These are phyloP conservation scores for Avena atlantica DNA, from an alignment of 176 grass and related monocot genomes.

Conservation along the genomic window DNA sequence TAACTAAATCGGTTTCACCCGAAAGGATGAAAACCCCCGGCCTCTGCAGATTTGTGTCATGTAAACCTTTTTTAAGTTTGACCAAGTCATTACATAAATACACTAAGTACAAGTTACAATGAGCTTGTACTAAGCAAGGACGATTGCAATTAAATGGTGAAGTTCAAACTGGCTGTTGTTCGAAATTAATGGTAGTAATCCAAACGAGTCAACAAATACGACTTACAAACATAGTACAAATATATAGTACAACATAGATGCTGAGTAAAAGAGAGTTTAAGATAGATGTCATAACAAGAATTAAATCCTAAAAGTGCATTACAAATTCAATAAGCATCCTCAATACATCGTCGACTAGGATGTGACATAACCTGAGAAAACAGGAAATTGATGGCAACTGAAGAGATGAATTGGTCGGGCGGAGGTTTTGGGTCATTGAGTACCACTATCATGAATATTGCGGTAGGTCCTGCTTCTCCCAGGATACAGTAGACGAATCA, in stretches of 20 bases:
- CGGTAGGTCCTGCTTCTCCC: background rate
- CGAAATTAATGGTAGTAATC: background rate
- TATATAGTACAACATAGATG: background rate
- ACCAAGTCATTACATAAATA: too few relatives aligned
- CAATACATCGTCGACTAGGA: slow-evolving; percentile 12
- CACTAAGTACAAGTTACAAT: background rate
- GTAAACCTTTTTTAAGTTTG: too few relatives aligned
- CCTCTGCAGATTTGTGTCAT: too few relatives aligned
- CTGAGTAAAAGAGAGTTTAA: slow-evolving; percentile 24
- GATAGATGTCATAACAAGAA: slow-evolving; percentile 19
- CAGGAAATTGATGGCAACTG: slow-evolving; percentile 24
- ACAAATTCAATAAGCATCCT: slow-evolving; percentile 23
- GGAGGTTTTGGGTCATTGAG: background rate
- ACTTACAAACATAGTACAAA: slow-evolving; percentile 12
- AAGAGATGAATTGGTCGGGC: background rate
- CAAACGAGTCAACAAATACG: slow-evolving; percentile 32
- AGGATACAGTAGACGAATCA: slow-evolving; percentile 34
- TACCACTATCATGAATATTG: slow-evolving; percentile 31
- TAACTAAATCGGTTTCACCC: too few relatives aligned
- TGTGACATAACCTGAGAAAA: slow-evolving; percentile 34
- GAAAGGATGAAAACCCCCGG: too few relatives aligned
- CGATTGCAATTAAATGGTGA: background rate
- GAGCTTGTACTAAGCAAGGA: background rate
- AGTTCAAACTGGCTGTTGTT: background rate
- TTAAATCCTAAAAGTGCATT: slow-evolving; percentile 27